Percentiles rank a stretch among this genome's conserved stretches.
Conservation (phyloP, 225 moss, liverwort and hornwort species). For the Sphagnum contortum region DNA sequence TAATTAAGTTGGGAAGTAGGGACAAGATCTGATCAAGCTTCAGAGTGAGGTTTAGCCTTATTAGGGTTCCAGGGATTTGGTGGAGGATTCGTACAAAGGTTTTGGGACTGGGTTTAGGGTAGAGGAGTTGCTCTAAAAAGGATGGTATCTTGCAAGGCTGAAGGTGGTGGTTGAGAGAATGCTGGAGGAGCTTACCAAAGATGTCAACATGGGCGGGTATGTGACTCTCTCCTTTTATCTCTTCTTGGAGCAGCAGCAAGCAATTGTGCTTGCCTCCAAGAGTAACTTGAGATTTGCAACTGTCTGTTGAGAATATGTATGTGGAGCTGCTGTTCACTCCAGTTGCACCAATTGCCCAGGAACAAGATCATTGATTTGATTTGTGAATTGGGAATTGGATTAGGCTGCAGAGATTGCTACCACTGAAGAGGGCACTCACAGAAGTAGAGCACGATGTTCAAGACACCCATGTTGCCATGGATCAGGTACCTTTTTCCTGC, state of each 20-base stretch:
- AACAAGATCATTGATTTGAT: too few species aligned
- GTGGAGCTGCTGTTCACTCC: too few species aligned
- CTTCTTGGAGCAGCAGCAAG: neutral
- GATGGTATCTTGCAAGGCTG: conserved; percentile 41
- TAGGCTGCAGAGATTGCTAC: conserved; percentile 72
- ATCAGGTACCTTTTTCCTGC: conserved; percentile 27
- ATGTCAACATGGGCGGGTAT: conserved; percentile 82
- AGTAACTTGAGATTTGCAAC: too few species aligned
- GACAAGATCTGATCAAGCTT: too few species aligned
- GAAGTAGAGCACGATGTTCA: conserved; percentile 86
- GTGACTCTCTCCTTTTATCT: neutral
- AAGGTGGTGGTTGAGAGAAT: conserved; percentile 82
- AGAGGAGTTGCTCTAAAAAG: neutral
- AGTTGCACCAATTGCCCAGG: too few species aligned
- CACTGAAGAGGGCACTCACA: conserved; percentile 68
- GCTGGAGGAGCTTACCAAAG: conserved; percentile 75
- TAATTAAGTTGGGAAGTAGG: too few species aligned
- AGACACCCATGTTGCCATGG: conserved; percentile 84
- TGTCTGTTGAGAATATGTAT: too few species aligned
- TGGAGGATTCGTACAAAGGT: too few species aligned
- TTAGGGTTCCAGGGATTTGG: too few species aligned
- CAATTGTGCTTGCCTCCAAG: too few species aligned
- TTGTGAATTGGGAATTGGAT: neutral
- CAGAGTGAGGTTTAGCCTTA: too few species aligned
- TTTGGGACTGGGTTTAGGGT: too few species aligned